phyloP scores from a whole-genome alignment of 2,329 filamentous ascomycete species.

The Arthrocladium fulminans region DNA sequence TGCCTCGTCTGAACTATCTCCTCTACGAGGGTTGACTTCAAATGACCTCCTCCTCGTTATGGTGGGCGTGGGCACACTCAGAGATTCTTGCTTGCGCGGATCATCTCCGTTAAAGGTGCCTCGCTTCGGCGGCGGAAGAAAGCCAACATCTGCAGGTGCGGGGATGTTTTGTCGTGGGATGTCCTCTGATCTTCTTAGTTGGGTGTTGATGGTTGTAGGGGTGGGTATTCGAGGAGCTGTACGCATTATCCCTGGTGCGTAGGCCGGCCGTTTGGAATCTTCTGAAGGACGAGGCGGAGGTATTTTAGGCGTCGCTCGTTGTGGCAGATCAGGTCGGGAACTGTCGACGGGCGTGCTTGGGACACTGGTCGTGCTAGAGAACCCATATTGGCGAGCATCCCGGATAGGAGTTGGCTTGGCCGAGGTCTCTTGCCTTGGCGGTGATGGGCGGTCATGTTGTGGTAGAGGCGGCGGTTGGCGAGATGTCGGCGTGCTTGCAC shows the following conservation, averaged over 20 bases:
- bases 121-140: conserved; percentile 29
- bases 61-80: conserved; percentile 13
- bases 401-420: conserved; percentile 6
- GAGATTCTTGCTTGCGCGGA: conserved; percentile 10
- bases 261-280: conserved; percentile 15
- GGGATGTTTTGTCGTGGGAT: background rate
- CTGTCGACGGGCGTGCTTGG: conserved; percentile 17
- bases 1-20: conserved; percentile 44
- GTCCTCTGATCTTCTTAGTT: conserved; percentile 1
- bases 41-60: conserved; percentile 9
- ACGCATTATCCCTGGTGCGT: conserved; percentile 1
- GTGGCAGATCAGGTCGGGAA: conserved; percentile 43
- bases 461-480: conserved; percentile 23
- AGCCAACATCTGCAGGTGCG: conserved; percentile 14
- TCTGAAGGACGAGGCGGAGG: conserved; percentile 19
- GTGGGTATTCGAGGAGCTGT: background rate
- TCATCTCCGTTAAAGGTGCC: conserved; percentile 18
- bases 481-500: conserved; percentile 40
- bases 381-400: conserved; percentile 20
- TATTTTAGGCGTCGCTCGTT: conserved; percentile 30
- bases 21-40: conserved; percentile 11
- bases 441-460: conserved; percentile 13
- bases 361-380: conserved; percentile 3
- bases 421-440: conserved; percentile 9
- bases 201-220: background rate